phyloP scores from a whole-genome alignment of 768 basidiomycete species.

The Lentinula detonsa region DNA sequence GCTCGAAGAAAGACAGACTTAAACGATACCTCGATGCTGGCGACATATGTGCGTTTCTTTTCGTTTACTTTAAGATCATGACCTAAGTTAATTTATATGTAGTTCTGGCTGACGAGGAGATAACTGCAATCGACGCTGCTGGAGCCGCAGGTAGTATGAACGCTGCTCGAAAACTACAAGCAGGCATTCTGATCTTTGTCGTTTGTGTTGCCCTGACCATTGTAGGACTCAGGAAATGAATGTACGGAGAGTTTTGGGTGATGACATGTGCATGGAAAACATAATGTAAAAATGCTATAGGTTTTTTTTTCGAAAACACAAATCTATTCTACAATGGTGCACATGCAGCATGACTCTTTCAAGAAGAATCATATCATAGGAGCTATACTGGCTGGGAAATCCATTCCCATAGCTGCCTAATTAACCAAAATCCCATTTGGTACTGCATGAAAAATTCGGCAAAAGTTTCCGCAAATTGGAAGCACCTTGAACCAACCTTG shows the following conservation, averaged over 20 bases:
- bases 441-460: conserved; percentile 3
- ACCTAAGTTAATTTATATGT: background rate
- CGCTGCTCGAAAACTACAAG: background rate
- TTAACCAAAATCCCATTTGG: background rate
- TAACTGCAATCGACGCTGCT: conserved; percentile 50
- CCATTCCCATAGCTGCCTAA: background rate
- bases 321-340: background rate
- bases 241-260: background rate
- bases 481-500: background rate
- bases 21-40: conserved; percentile 64
- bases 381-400: background rate
- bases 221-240: background rate
- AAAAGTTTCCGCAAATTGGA: conserved; percentile 3
- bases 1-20: conserved; percentile 59
- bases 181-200: background rate
- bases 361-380: background rate
- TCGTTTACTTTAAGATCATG: background rate
- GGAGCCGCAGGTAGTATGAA: conserved; percentile 26
- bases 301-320: background rate
- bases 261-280: background rate
- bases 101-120: conserved; percentile 48
- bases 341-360: background rate
- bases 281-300: background rate
- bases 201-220: background rate
- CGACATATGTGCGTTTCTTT: conserved; percentile 43